A percentile compares a stretch with the other conserved stretches of the same genome.
Evolutionary conservation across 2,329 filamentous ascomycete species (phyloP).

Genomic region (Aspergillus ibericus): DNA sequence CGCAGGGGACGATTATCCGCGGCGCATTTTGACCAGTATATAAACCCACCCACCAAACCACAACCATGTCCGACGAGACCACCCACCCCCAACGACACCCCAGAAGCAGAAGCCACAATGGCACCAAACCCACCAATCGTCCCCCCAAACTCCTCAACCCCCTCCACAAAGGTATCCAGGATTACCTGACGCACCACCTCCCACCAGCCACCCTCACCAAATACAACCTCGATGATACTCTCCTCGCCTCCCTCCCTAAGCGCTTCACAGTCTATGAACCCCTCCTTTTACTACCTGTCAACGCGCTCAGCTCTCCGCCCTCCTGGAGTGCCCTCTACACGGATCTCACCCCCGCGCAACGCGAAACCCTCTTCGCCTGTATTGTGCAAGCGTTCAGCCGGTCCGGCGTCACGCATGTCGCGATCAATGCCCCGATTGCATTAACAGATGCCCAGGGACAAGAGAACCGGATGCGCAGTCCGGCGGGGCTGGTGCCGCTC

Average conservation of each 20-base stretch:
- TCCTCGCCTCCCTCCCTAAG: conserved; percentile 34
- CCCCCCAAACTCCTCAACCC: conserved; percentile 22
- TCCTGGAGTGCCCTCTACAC: conserved; percentile 31
- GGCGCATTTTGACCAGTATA: too few species aligned
- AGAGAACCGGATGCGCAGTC: conserved; percentile 73
- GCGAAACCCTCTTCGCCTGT: conserved; percentile 42
- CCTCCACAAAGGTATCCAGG: conserved; percentile 32
- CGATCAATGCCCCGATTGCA: conserved; percentile 59
- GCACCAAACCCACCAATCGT: neutral
- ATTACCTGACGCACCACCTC: conserved; percentile 29
- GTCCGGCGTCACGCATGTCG: conserved; percentile 54
- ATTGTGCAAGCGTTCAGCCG: conserved; percentile 43
- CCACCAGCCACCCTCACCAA: conserved; percentile 13
- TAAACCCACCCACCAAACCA: too few species aligned
- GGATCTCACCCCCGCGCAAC: conserved; percentile 26
- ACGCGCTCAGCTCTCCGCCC: conserved; percentile 42
- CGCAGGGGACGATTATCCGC: too few species aligned
- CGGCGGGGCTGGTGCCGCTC: conserved; percentile 67
- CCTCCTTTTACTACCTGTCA: conserved; percentile 57
- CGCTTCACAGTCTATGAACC: conserved; percentile 58
- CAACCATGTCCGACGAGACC: neutral
- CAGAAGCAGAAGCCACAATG: neutral
- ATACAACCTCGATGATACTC: conserved; percentile 8
- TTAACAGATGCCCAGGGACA: conserved; percentile 28
- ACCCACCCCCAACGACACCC: neutral